Evolutionary conservation across 139 green algal genomes (phyloP).

Genomic region (Cymbomonas tetramitiformis): DNA sequence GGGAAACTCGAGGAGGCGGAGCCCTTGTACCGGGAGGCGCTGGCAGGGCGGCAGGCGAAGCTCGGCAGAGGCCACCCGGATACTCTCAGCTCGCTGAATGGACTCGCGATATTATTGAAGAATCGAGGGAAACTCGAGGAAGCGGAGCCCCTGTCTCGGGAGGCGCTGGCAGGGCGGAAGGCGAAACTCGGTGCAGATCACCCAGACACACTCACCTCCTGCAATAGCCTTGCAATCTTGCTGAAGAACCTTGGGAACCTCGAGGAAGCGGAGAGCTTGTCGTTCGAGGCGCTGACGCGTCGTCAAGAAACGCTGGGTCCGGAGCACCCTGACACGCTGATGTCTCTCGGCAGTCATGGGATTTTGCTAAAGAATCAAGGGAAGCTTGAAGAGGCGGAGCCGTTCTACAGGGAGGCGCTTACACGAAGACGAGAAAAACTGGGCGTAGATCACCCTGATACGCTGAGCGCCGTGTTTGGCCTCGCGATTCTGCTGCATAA

Average conservation of each 20-base stretch:
- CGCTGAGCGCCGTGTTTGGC: constrained; percentile 8
- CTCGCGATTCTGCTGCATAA: constrained; percentile 11
- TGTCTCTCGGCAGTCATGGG: constrained; percentile 8
- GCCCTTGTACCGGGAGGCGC: too few species aligned
- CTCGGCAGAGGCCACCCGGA: too few species aligned
- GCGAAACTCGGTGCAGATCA: not conserved
- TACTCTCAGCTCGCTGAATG: too few species aligned
- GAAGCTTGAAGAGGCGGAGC: not conserved
- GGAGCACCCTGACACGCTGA: constrained; percentile 3
- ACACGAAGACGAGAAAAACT: not conserved
- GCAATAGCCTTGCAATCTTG: constrained; percentile 1
- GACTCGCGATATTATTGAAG: too few species aligned
- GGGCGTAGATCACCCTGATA: not conserved
- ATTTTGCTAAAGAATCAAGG: constrained; percentile 1
- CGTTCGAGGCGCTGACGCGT: not conserved
- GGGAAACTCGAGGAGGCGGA: too few species aligned
- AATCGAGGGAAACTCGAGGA: too few species aligned
- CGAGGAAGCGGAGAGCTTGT: not conserved
- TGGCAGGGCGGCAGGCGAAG: too few species aligned
- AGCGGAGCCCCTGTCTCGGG: constrained; percentile 1
- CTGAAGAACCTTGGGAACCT: not conserved
- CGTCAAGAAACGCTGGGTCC: not conserved
- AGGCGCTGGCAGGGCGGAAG: not conserved
- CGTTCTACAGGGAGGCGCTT: constrained; percentile 2
- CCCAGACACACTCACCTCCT: not conserved